A percentile compares a stretch with the other conserved stretches of the same genome.
Conservation (phyloP, 176 grass and related monocot genomes). For the Oryza glumipatula region DNA sequence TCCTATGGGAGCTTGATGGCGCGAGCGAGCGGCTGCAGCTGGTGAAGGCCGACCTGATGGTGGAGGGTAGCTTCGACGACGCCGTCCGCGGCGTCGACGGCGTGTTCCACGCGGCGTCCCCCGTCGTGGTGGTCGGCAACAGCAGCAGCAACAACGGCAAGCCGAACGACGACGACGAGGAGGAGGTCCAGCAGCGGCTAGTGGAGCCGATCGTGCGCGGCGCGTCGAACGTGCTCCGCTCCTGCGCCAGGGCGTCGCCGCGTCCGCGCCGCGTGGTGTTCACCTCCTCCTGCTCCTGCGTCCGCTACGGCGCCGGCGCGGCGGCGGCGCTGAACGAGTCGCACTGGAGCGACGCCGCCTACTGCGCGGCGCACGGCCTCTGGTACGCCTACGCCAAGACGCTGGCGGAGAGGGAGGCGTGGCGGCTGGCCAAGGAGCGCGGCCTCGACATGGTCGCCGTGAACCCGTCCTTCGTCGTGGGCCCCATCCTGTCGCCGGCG, state of each 20-base stretch:
- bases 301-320: slow-evolving; percentile 51
- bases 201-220: slow-evolving; percentile 70
- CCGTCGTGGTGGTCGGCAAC: slow-evolving; percentile 34
- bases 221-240: slow-evolving; percentile 75
- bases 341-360: slow-evolving; percentile 77
- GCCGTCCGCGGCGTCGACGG: slow-evolving; percentile 71
- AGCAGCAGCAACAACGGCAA: not conserved
- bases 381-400: slow-evolving; percentile 95
- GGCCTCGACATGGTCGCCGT: slow-evolving; percentile 72
- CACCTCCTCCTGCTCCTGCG: slow-evolving; percentile 79
- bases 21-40: slow-evolving; percentile 67
- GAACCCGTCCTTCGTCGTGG: slow-evolving; percentile 84
- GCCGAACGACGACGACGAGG: slow-evolving; percentile 18
- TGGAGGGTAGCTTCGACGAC: slow-evolving; percentile 75
- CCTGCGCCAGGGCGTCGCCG: slow-evolving; percentile 44
- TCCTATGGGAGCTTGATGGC: slow-evolving; percentile 72
- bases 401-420: slow-evolving; percentile 85
- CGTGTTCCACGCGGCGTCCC: slow-evolving; percentile 83
- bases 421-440: slow-evolving; percentile 64
- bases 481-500: slow-evolving; percentile 46
- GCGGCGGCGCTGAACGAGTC: slow-evolving; percentile 66
- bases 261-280: slow-evolving; percentile 64
- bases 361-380: slow-evolving; percentile 69
- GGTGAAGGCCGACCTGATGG: slow-evolving; percentile 63
- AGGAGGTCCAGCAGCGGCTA: slow-evolving; percentile 58